Evolutionary conservation across 352 stramenopile genomes (phyloP).

Genomic region (Pythium inflatum): DNA sequence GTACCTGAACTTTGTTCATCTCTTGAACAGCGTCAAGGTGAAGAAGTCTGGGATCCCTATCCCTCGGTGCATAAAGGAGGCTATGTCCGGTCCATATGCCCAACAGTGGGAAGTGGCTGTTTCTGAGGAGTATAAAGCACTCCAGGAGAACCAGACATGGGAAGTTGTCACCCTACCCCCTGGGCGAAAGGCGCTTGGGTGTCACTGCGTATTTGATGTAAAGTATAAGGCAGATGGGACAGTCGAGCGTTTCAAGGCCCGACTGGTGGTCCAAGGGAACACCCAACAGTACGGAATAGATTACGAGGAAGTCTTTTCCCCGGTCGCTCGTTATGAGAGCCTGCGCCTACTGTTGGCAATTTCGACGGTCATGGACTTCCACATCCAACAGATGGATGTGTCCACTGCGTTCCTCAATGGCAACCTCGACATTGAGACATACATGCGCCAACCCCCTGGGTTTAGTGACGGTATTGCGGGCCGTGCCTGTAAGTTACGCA

Average conservation of each 20-base stretch:
- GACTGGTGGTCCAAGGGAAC: constrained; percentile 11
- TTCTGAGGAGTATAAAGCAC: background rate
- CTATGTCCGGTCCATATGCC: background rate
- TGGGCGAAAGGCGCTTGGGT: constrained; percentile 7
- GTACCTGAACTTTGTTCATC: constrained; percentile 16
- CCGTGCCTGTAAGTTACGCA: background rate
- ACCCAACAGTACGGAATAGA: constrained; percentile 12
- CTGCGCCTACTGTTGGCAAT: background rate
- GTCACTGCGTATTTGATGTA: constrained; percentile 10
- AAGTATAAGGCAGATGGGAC: constrained; percentile 13
- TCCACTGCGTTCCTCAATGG: background rate
- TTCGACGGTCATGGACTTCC: background rate
- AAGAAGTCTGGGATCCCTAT: constrained; percentile 7
- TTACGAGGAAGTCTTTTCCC: constrained; percentile 12
- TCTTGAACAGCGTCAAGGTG: background rate
- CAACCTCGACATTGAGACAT: background rate
- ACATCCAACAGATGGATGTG: constrained; percentile 5
- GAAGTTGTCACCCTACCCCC: background rate
- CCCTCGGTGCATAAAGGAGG: constrained; percentile 20
- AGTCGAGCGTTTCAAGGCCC: constrained; percentile 17
- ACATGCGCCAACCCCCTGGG: constrained; percentile 5
- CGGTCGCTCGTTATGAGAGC: background rate
- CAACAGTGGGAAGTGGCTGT: constrained; percentile 19
- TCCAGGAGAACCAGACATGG: constrained; percentile 17
- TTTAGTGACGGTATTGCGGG: background rate